Evolutionary conservation across 2,329 filamentous ascomycete species (phyloP).

Genomic region (Mollisia scopiformis): DNA sequence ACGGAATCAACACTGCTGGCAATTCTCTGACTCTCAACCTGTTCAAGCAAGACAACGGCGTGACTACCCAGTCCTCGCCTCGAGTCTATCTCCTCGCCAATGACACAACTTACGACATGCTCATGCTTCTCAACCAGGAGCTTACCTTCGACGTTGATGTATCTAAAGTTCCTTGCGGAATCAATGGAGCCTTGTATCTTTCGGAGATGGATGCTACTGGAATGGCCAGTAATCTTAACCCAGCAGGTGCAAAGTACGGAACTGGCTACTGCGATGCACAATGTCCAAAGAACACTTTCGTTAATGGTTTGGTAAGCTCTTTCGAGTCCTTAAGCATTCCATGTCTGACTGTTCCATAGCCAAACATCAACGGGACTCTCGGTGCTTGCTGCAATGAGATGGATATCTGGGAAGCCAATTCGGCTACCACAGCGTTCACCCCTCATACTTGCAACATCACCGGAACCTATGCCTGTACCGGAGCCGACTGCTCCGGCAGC

Average conservation of each 20-base stretch:
- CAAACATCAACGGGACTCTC: conserved; percentile 53
- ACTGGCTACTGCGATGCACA: conserved; percentile 67
- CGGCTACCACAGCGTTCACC: conserved; percentile 57
- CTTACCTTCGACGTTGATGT: conserved; percentile 74
- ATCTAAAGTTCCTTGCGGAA: conserved; percentile 66
- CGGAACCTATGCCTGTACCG: conserved; percentile 46
- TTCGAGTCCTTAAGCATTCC: background rate
- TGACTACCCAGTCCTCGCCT: conserved; percentile 42
- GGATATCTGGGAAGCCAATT: conserved; percentile 68
- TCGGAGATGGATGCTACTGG: conserved; percentile 65
- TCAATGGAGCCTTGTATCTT: conserved; percentile 74
- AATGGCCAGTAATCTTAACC: conserved; percentile 54
- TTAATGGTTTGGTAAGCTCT: conserved; percentile 49
- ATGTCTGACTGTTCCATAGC: conserved; percentile 38
- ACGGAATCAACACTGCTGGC: conserved; percentile 43
- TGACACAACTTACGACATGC: conserved; percentile 61
- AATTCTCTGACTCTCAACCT: conserved; percentile 38
- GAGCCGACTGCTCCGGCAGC: conserved; percentile 43
- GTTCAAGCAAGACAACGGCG: conserved; percentile 24
- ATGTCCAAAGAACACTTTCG: conserved; percentile 55
- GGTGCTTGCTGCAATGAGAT: conserved; percentile 66
- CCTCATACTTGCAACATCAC: conserved; percentile 56
- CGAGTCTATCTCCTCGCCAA: conserved; percentile 28
- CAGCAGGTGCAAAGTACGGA: conserved; percentile 60
- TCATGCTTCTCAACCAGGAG: conserved; percentile 66